Evolutionary conservation across 2,329 filamentous ascomycete genomes (phyloP), one percentile per base, ranked within the genome.

Genomic region (Penicillium paneum): DNA sequence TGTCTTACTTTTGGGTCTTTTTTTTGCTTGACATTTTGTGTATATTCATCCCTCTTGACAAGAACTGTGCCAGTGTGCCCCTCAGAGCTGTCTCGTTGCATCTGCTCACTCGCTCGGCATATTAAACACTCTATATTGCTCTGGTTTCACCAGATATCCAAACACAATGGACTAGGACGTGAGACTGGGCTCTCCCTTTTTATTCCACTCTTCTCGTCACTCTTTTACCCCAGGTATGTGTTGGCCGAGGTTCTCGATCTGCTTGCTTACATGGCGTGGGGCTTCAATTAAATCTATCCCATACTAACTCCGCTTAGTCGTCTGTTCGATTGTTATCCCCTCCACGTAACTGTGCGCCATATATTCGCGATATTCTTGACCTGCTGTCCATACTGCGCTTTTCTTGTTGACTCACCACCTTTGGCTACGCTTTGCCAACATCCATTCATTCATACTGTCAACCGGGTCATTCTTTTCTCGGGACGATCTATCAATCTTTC

Each of bases 101-200:
- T 49, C 54, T 49, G 57, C 52, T 43, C 45, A 29, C 21, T 11
- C 36, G 41, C 41, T 41, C 46, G 50, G 41, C 49, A 53, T 55
- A 52, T 55, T 49, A 40, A 38, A 13, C 35, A 34, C 21, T 50
- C 8, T 49, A 31, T 35, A 44, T 44, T 29, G 28, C 42, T 39
- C 21, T 45, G 29, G 49, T 49, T 42, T 11, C 38, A 43, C 29
- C 24, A 21, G 21, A 53, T 44, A 45, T 49, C 43, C 32, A 56
- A 51, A 45, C 61, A 56, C 42, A 40, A 64, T 64, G 61, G 61
- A 62, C 47, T 64, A 62, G 52, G 52, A 35, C 42, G 24, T 38
- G 55, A 48, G 45, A 29, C 44, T 48, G 48, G 40, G 29, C 44
- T 49, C 29, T 49, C 44, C 24, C 36, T 38, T 42, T 47, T 48